A percentile compares a stretch with the other conserved stretches of the same genome.
These are phyloP conservation scores for Aspergillus intermedius DNA, from an alignment of 2,329 filamentous ascomycete genomes.

Conservation along the genomic window DNA sequence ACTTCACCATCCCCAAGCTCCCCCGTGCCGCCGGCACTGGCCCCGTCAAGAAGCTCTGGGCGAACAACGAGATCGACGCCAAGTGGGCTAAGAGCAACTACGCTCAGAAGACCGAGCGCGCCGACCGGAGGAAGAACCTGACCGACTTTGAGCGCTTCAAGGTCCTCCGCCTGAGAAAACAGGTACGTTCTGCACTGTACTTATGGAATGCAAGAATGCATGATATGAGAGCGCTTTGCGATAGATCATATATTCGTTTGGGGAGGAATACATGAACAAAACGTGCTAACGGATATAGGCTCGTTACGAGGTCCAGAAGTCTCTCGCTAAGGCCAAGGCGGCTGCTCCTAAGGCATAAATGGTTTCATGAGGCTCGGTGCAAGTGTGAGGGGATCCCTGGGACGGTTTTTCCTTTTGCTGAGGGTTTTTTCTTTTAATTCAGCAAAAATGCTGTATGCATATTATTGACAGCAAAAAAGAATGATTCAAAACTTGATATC, in stretches of 20 bases:
- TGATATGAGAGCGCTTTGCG: not conserved
- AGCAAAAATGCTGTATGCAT: slow-evolving; percentile 37
- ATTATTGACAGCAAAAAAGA: slow-evolving; percentile 37
- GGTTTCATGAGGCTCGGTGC: slow-evolving; percentile 34
- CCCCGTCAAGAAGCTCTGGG: slow-evolving; percentile 81
- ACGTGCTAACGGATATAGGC: slow-evolving; percentile 39
- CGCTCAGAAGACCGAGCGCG: slow-evolving; percentile 87
- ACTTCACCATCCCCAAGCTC: slow-evolving; percentile 78
- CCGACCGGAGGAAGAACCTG: slow-evolving; percentile 78
- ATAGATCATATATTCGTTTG: not conserved
- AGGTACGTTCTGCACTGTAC: slow-evolving; percentile 56
- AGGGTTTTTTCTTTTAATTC: slow-evolving; percentile 22
- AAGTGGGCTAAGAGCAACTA: slow-evolving; percentile 90
- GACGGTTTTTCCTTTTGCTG: slow-evolving; percentile 32
- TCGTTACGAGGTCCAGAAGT: slow-evolving; percentile 96
- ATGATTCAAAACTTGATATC: slow-evolving; percentile 40
- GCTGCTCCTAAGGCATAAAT: slow-evolving; percentile 60
- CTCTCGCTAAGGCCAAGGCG: slow-evolving; percentile 85
- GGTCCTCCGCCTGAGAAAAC: slow-evolving; percentile 98
- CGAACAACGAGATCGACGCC: slow-evolving; percentile 80
- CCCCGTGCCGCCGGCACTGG: slow-evolving; percentile 78
- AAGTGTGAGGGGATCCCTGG: slow-evolving; percentile 38
- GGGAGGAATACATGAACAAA: not conserved
- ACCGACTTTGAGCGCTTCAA: slow-evolving; percentile 99
- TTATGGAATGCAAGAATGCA: not conserved